Evolutionary conservation across 768 basidiomycete genomes (phyloP).

Genomic region (Mycena filopes): DNA sequence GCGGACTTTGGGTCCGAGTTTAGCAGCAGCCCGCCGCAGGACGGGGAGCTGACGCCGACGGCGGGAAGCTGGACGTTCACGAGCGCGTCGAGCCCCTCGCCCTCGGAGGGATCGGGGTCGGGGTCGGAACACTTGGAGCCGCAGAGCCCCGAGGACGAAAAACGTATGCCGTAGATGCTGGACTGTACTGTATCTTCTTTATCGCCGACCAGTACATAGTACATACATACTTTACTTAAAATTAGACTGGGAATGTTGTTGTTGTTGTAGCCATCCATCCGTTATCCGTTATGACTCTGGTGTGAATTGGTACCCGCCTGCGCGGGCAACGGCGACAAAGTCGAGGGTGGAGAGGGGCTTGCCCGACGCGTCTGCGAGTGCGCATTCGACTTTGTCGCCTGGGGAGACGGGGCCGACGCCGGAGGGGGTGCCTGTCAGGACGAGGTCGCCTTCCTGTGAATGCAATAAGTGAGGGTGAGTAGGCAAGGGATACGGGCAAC

Average conservation of each 20-base stretch:
- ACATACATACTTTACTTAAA: slow-evolving; percentile 21
- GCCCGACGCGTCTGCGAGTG: slow-evolving; percentile 64
- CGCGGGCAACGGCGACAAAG: slow-evolving; percentile 72
- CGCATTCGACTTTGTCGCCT: slow-evolving; percentile 84
- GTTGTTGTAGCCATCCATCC: too few species aligned
- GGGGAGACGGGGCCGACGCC: slow-evolving; percentile 85
- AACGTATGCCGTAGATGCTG: slow-evolving; percentile 32
- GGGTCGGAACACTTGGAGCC: slow-evolving; percentile 36
- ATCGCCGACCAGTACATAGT: neutral
- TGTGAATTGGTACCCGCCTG: slow-evolving; percentile 67
- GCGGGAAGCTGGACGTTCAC: slow-evolving; percentile 78
- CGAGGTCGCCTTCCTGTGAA: slow-evolving; percentile 86
- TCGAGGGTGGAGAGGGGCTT: slow-evolving; percentile 69
- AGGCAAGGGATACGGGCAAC: slow-evolving; percentile 30
- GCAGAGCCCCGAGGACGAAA: slow-evolving; percentile 27
- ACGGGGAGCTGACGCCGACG: slow-evolving; percentile 68
- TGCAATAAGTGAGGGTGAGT: neutral
- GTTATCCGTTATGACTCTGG: slow-evolving; percentile 4
- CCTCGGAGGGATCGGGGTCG: slow-evolving; percentile 40
- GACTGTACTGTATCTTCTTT: slow-evolving; percentile 18
- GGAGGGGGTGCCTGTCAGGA: slow-evolving; percentile 91
- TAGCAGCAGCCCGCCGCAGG: slow-evolving; percentile 34
- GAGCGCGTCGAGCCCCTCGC: slow-evolving; percentile 47
- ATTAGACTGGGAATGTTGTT: neutral
- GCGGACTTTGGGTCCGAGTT: slow-evolving; percentile 79